Evolutionary conservation across 306 rosid species (phyloP).

Genomic region (Adenanthera pavonina): DNA sequence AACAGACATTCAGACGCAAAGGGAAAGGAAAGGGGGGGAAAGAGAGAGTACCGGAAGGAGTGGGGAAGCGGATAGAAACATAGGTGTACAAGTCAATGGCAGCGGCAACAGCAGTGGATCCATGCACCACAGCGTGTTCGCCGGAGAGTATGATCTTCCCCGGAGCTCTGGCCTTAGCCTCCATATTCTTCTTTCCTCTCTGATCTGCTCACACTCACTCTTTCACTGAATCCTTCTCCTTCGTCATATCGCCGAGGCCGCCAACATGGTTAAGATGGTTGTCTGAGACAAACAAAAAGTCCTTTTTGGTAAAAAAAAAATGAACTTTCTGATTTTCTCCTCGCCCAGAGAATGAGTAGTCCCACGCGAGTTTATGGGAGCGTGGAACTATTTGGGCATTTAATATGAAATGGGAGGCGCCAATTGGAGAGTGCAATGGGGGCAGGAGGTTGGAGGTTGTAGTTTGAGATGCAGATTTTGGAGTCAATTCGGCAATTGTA

Average conservation of each 20-base stretch:
- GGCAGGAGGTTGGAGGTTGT: neutral
- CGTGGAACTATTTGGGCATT: neutral
- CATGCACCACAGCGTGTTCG: conserved; percentile 97
- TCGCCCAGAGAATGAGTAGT: neutral
- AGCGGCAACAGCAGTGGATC: conserved; percentile 93
- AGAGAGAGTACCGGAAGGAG: conserved; percentile 60
- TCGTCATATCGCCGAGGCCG: neutral
- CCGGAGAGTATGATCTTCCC: conserved; percentile 90
- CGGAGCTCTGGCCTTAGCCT: conserved; percentile 89
- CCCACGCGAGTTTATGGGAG: neutral
- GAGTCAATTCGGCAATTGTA: neutral
- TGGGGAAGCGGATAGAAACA: conserved; percentile 72
- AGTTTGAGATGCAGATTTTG: neutral
- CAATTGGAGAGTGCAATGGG: neutral
- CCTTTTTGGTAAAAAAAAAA: neutral
- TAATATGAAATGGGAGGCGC: neutral
- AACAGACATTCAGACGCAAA: neutral
- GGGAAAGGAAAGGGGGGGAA: neutral
- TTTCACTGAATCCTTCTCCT: neutral
- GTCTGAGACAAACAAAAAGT: neutral
- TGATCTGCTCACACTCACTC: neutral
- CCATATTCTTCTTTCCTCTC: conserved; percentile 47
- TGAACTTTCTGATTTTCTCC: neutral
- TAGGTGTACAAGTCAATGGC: conserved; percentile 77
- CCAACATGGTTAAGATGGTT: neutral